Conservation (phyloP, 176 grass and related monocot genomes). For the Zoysia pacifica region DNA sequence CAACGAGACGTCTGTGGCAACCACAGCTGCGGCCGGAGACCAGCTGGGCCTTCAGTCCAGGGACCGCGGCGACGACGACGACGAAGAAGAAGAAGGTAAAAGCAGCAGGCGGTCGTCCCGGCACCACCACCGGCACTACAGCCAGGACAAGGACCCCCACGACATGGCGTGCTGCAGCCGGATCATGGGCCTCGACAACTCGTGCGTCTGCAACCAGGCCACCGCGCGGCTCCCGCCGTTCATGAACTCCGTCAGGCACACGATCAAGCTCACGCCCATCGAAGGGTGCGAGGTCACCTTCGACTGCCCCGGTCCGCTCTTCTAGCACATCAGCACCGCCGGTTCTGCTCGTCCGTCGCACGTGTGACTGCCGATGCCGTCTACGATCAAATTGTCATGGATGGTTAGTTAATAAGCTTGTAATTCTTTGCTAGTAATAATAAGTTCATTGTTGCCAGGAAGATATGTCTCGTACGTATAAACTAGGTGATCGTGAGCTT, state of each 20-base stretch:
- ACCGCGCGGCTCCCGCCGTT: constrained; percentile 56
- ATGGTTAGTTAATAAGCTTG: background rate
- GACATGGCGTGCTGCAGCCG: constrained; percentile 75
- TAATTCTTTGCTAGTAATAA: background rate
- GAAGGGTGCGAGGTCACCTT: constrained; percentile 65
- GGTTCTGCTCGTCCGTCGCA: background rate
- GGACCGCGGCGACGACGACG: background rate
- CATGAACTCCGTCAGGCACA: constrained; percentile 54
- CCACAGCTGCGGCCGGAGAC: background rate
- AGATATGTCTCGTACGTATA: background rate
- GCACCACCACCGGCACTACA: constrained; percentile 45
- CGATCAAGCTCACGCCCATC: constrained; percentile 51
- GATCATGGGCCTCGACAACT: constrained; percentile 62
- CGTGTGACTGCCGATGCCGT: background rate
- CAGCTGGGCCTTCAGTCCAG: constrained; percentile 10
- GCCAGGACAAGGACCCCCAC: constrained; percentile 38
- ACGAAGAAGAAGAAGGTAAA: background rate
- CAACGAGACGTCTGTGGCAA: constrained; percentile 35
- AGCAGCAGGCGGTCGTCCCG: background rate
- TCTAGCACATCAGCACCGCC: background rate
- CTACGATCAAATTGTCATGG: background rate
- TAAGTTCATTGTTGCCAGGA: background rate
- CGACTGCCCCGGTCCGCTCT: constrained; percentile 54
- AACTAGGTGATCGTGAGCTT: too few relatives aligned
- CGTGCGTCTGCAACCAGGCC: constrained; percentile 61